Conservation (phyloP, 768 basidiomycete genomes). For the Panaeolus papilionaceus region DNA sequence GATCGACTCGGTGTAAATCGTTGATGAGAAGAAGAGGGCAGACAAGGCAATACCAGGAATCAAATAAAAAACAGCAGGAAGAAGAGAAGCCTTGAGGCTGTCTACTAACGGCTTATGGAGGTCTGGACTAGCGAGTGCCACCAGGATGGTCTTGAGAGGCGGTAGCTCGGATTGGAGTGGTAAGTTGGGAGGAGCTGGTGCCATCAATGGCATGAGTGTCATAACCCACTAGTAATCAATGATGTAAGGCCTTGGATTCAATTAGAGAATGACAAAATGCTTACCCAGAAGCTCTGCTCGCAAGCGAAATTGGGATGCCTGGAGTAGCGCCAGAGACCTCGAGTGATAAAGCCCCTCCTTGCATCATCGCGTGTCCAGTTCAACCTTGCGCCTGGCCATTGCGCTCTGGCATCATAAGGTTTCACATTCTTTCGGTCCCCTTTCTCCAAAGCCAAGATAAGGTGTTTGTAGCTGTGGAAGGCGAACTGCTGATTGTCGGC, state of each 20-base stretch:
- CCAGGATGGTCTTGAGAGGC: conserved; percentile 22
- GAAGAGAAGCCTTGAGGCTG: conserved; percentile 37
- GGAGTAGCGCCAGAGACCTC: conserved; percentile 85
- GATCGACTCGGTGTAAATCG: conserved; percentile 82
- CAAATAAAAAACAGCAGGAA: conserved; percentile 38
- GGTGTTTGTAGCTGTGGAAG: conserved; percentile 81
- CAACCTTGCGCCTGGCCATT: conserved; percentile 74
- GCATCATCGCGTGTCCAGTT: conserved; percentile 70
- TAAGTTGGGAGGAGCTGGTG: conserved; percentile 39
- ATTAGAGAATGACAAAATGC: conserved; percentile 29
- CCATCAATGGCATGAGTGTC: conserved; percentile 68
- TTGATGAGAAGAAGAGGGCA: conserved; percentile 78
- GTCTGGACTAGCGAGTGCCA: conserved; percentile 24
- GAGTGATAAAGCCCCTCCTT: conserved; percentile 82
- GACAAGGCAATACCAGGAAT: conserved; percentile 68
- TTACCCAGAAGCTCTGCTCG: conserved; percentile 88
- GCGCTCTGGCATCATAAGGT: conserved; percentile 48
- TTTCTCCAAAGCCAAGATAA: conserved; percentile 39
- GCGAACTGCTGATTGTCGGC: conserved; percentile 94
- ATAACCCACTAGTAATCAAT: conserved; percentile 60
- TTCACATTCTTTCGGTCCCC: conserved; percentile 35
- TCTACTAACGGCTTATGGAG: conserved; percentile 30
- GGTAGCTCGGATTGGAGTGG: conserved; percentile 25
- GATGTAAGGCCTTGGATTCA: conserved; percentile 14
- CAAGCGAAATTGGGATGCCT: conserved; percentile 94